Base-by-base conservation (phyloP, 2,329 filamentous ascomycete genomes). In the Talaromyces amestolkiae region DNA sequence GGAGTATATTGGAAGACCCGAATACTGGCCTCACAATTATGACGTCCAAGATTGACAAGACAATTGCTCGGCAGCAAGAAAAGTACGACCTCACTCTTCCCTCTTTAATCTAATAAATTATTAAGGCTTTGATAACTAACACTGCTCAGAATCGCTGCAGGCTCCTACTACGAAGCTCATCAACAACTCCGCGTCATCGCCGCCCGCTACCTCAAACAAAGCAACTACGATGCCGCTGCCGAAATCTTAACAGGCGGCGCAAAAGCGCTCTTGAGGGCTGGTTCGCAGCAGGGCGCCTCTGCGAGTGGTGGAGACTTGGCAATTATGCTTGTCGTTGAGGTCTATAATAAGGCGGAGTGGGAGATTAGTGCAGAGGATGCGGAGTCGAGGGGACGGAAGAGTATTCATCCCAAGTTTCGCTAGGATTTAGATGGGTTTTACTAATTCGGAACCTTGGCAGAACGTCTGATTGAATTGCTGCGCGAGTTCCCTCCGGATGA, bases 171-270 rank as follows among this genome's bases (percentile, higher is more conserved):
- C 83, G 95, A 99, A 85, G 95, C 95, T 66, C 94, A 98, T 81
- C 95, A 99, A 80, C 95, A 99, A 83, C 92, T 97, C 70, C 92
- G 95, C 68, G 93, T 97, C 63, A 94, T 97, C 71, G 93, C 93
- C 67, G 90, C 92, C 45, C 93, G 96, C 65, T 96, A 99, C 81
- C 88, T 94, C 77, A 98, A 98, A 82, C 85, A 90, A 51, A 83
- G 86, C 68, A 94, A 94, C 84, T 97, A 91, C 86, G 78, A 85
- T 70, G 90, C 92, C 13, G 95, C 96, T 58, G 89, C 93, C 76
- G 91, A 97, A 71, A 90, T 98, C 69, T 86, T 99, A 69, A 89
- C 87, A 77, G 90, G 86, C 69, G 95, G 97, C 68, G 90, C 94
- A 1, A 89, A 91, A 71, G 89, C 93, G 33, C 86, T 99, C 10